Percentiles rank a stretch among this genome's conserved stretches.
phyloP scores from a whole-genome alignment of 352 stramenopile genomes.

The Phytophthora litchii region DNA sequence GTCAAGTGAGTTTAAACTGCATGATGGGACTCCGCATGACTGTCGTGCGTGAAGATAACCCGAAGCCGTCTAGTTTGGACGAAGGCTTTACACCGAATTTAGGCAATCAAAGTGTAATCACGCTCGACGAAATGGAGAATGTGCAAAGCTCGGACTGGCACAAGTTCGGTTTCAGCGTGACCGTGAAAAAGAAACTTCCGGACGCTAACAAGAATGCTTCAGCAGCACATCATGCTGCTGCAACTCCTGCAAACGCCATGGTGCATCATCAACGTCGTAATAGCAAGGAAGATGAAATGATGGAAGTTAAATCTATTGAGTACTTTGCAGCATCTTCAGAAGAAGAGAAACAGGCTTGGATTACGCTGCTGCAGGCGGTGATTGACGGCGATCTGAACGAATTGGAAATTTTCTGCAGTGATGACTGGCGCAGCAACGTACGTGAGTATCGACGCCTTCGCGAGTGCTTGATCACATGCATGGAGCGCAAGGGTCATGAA shows the following conservation, averaged over 20 bases:
- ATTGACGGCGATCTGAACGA: slow-evolving; percentile 84
- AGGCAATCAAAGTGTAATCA: slow-evolving; percentile 71
- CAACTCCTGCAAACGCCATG: slow-evolving; percentile 34
- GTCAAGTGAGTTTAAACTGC: slow-evolving; percentile 79
- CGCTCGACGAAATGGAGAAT: slow-evolving; percentile 82
- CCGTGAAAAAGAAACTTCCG: slow-evolving; percentile 61
- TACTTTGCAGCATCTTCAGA: slow-evolving; percentile 76
- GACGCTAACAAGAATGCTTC: slow-evolving; percentile 24
- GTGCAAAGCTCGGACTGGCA: slow-evolving; percentile 78
- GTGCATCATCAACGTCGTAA: slow-evolving; percentile 42
- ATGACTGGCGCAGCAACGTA: slow-evolving; percentile 90
- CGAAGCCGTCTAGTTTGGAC: slow-evolving; percentile 37
- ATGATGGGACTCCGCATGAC: slow-evolving; percentile 88
- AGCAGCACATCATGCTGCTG: slow-evolving; percentile 15
- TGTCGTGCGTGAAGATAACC: slow-evolving; percentile 50
- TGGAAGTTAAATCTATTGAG: slow-evolving; percentile 57
- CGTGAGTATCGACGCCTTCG: slow-evolving; percentile 79
- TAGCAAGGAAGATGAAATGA: slow-evolving; percentile 34
- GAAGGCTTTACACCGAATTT: slow-evolving; percentile 61
- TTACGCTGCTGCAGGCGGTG: slow-evolving; percentile 68
- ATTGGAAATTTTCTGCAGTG: slow-evolving; percentile 88
- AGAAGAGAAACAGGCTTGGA: slow-evolving; percentile 74
- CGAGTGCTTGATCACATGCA: slow-evolving; percentile 80
- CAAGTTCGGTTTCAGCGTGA: slow-evolving; percentile 72
- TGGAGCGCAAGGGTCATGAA: slow-evolving; percentile 83